Evolutionary conservation across 2,329 filamentous ascomycete species (phyloP), one percentile per base, ranked within the genome.

Genomic region (Aspergillus clavatus): DNA sequence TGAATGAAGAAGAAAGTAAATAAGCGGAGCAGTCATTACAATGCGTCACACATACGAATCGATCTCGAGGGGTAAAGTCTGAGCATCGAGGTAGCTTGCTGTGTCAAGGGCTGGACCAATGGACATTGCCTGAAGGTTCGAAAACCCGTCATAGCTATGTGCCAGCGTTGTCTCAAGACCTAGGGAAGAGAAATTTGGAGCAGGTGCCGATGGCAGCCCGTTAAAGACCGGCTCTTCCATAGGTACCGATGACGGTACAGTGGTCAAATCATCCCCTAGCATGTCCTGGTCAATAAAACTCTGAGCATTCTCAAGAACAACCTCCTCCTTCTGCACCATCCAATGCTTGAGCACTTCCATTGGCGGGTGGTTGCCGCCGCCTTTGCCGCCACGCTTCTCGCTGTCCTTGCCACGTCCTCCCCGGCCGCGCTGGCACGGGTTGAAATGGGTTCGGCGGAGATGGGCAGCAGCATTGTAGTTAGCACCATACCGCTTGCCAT

Each of bases 391-490:
- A 38, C 80, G 71, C 55, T 78, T 76, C 64, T 82, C 77, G 50
- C 77, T 78, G 46, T 77, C 75, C 59, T 79, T 80, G 38, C 76
- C 75, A 39, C 78, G 69, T 7, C 79, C 80, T 18, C 78, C 70
- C n/a, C 71, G 65, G 16, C 70, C 71, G 18, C 70, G 72, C 61
- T 80, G 78, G 54, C 78, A 76, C 1, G 80, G 84, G 61, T 86
- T 87, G 75, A 96, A 97, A 65, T 97, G 91, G 0, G 86, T 85
- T 40, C 91, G 83, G 33, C 90, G 80, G 7, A 97, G 77, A 63
- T 97, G 91, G 0, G 89, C 91, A 0, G 89, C 89, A 0, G 90
- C 91, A 59, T 97, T 97, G 71, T 97, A 96, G 70, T 96, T 93
- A 12, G 87, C 87, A 3, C 86, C 86, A 57, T 97, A 97, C 47